phyloP scores from a whole-genome alignment of 371 early-diverging fungal species.

The Mucor mucedo region DNA sequence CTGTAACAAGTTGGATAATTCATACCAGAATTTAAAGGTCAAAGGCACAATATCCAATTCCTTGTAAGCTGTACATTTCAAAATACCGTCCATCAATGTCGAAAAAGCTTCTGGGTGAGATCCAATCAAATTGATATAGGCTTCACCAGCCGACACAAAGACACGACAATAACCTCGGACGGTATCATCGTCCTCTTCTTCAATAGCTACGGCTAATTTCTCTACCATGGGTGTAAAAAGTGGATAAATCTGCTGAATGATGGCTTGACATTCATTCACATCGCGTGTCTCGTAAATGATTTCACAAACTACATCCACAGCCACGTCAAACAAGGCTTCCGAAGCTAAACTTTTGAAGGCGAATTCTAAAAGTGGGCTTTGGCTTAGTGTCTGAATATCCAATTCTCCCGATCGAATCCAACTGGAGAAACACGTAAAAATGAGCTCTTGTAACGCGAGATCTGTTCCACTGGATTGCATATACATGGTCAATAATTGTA shows the following conservation, averaged over 20 bases:
- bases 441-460: constrained; percentile 60
- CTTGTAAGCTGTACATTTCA: constrained; percentile 69
- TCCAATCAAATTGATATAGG: constrained; percentile 77
- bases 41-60: constrained; percentile 76
- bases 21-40: constrained; percentile 89
- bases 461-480: constrained; percentile 68
- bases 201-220: constrained; percentile 50
- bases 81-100: constrained; percentile 76
- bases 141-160: constrained; percentile 87
- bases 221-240: constrained; percentile 55
- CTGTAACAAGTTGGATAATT: constrained; percentile 71
- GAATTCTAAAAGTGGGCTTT: constrained; percentile 73
- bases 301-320: constrained; percentile 84
- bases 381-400: constrained; percentile 59
- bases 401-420: constrained; percentile 91
- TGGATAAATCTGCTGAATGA: constrained; percentile 72
- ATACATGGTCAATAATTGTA: constrained; percentile 67
- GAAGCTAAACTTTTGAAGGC: constrained; percentile 77
- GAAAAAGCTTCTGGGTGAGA: constrained; percentile 65
- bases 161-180: constrained; percentile 81
- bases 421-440: constrained; percentile 77
- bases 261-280: constrained; percentile 50
- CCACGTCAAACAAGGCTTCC: constrained; percentile 79
- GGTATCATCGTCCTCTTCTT: constrained; percentile 45
- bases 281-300: constrained; percentile 81